Conservation (phyloP, 2,329 filamentous ascomycete genomes). For the Beauveria australis region DNA sequence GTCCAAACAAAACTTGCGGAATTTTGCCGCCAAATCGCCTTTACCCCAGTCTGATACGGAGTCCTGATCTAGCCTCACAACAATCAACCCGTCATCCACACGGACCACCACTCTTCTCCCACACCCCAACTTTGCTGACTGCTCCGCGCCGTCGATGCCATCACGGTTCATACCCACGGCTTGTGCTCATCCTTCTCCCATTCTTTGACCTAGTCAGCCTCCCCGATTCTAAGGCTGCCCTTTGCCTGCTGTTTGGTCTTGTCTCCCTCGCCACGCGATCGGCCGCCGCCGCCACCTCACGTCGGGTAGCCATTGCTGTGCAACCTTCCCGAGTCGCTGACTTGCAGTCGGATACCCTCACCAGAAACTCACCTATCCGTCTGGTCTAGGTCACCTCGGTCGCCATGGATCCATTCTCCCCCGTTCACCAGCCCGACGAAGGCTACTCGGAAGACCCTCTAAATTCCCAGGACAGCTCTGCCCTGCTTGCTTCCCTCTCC, state of each 20-base stretch:
- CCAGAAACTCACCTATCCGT: neutral
- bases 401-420: slow-evolving; percentile 39
- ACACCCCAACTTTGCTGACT: neutral
- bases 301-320: neutral
- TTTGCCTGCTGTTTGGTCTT: neutral
- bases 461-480: slow-evolving; percentile 30
- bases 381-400: neutral
- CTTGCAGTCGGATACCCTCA: neutral
- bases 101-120: neutral
- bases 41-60: neutral
- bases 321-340: neutral
- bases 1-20: no score
- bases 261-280: neutral
- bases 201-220: neutral
- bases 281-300: neutral
- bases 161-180: neutral
- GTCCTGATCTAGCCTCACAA: neutral
- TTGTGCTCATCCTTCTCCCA: neutral
- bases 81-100: slow-evolving; percentile 6
- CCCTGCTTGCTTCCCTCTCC: slow-evolving; percentile 25
- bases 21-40: neutral
- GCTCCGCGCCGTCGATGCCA: neutral
- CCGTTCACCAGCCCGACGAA: slow-evolving; percentile 62
- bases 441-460: slow-evolving; percentile 76
- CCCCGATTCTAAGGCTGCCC: neutral